Base-by-base conservation (phyloP, 2,329 filamentous ascomycete genomes). In the Aschersonia sp. region DNA sequence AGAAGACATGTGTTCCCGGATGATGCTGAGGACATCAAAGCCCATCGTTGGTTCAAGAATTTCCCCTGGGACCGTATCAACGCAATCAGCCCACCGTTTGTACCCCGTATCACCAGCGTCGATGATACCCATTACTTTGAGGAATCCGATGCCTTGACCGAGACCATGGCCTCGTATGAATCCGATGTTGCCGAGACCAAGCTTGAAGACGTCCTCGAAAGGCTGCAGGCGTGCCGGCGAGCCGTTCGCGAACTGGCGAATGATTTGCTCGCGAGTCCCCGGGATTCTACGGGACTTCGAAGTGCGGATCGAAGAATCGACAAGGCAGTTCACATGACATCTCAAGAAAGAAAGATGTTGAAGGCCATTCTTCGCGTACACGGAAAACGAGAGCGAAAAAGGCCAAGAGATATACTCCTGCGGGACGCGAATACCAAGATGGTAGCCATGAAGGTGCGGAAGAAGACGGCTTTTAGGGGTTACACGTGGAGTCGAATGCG, bases 111-210 rank as follows among this genome's bases (percentile, higher is more conserved):
- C 30, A 71, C 71, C 40, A 69, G 71, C 31, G 69, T 73, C 53
- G 82, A 85, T 46, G 85, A 89, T 59, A 92, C 89, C 1, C 86
- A 84, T 57, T 97, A 95, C 61, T 97, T 97, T 59, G 86, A 95
- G 50, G 83, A 89, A 45, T 85, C 88, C 53, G 80, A 85, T 41
- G 72, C 82, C 31, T 78, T 91, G 46, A 79, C 76, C 35, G 80
- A 84, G 56, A 71, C 73, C 70, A 71, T 75, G 2, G 70, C 73
- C 31, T 76, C 73, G 5, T 61, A 67, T 5, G 45, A 49, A 3
- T 61, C 64, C 1, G 65, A 66, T 1, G 58, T 57, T 40, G 55
- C 52, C 5, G 52, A 58, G 20, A 56, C 56, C 42, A 58, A 55
- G 20, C 56, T 58, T 2, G 59, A 61, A 10, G 62, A 66, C 5